Conservation (phyloP, 2,329 filamentous ascomycete species). For the Fusarium anthophilum region DNA sequence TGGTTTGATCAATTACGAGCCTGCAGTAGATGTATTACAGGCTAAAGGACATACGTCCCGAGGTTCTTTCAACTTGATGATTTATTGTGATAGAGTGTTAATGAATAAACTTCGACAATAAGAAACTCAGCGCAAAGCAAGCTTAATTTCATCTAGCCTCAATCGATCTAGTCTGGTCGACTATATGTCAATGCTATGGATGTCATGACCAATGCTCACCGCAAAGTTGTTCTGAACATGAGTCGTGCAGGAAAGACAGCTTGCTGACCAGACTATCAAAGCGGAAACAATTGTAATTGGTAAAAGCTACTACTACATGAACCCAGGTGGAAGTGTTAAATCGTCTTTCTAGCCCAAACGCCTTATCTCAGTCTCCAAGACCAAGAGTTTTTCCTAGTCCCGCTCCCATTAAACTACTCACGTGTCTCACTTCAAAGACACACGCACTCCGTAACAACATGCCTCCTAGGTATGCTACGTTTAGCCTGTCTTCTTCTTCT, state of each 20-base stretch:
- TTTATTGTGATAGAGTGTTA: not conserved
- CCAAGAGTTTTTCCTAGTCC: conserved; percentile 25
- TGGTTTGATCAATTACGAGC: not conserved
- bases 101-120: not conserved
- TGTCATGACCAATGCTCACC: conserved; percentile 11
- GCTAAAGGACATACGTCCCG: not conserved
- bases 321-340: conserved; percentile 14
- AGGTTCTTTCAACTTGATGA: not conserved
- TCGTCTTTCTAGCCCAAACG: conserved; percentile 45
- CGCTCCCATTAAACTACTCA: conserved; percentile 29
- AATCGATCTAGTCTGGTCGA: not conserved
- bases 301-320: conserved; percentile 20
- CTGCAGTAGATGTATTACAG: not conserved
- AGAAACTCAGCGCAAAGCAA: not conserved
- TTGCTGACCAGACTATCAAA: not conserved
- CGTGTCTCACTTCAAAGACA: not conserved
- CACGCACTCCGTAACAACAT: not conserved
- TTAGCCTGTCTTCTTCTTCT: conserved; percentile 58
- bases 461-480: not conserved
- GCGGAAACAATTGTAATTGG: conserved; percentile 3
- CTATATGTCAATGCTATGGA: not conserved
- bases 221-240: not conserved
- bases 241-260: not conserved
- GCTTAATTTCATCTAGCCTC: not conserved
- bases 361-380: conserved; percentile 36